These are phyloP conservation scores for Fusarium virguliforme DNA, from an alignment of 2,329 filamentous ascomycete species.

Conservation along the genomic window DNA sequence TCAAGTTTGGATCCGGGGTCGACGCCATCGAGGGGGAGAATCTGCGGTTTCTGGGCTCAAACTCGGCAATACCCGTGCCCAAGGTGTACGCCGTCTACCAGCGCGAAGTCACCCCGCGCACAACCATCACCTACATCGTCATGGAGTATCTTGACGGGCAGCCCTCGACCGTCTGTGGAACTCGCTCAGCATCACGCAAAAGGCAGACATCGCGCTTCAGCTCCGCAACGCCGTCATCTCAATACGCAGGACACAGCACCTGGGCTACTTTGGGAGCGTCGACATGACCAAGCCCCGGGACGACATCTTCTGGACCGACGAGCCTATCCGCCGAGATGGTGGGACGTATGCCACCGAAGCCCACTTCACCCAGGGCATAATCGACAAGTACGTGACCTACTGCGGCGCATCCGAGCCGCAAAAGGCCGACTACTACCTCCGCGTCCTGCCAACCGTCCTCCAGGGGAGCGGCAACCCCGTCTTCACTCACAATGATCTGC, in stretches of 20 bases:
- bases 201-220: slow-evolving; percentile 9
- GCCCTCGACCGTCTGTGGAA: slow-evolving; percentile 31
- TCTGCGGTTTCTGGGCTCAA: slow-evolving; percentile 21
- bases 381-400: slow-evolving; percentile 12
- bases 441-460: slow-evolving; percentile 16
- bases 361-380: slow-evolving; percentile 12
- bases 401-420: not conserved
- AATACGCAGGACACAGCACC: slow-evolving; percentile 23
- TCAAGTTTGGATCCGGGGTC: slow-evolving; percentile 29
- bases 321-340: slow-evolving; percentile 15
- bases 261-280: slow-evolving; percentile 31
- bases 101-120: not conserved
- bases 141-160: slow-evolving; percentile 30
- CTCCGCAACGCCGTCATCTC: slow-evolving; percentile 20
- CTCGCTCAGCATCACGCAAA: not conserved
- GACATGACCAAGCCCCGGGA: slow-evolving; percentile 27
- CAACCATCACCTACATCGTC: slow-evolving; percentile 31
- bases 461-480: slow-evolving; percentile 8
- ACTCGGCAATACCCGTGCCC: slow-evolving; percentile 24
- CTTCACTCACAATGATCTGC: slow-evolving; percentile 36
- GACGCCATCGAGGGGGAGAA: slow-evolving; percentile 29
- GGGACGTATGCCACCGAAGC: slow-evolving; percentile 23
- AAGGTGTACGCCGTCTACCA: slow-evolving; percentile 32
- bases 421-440: slow-evolving; percentile 15
- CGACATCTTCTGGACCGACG: slow-evolving; percentile 26